Base-by-base conservation (phyloP, 345 rosid genomes). In the Aquilaria sinensis region DNA sequence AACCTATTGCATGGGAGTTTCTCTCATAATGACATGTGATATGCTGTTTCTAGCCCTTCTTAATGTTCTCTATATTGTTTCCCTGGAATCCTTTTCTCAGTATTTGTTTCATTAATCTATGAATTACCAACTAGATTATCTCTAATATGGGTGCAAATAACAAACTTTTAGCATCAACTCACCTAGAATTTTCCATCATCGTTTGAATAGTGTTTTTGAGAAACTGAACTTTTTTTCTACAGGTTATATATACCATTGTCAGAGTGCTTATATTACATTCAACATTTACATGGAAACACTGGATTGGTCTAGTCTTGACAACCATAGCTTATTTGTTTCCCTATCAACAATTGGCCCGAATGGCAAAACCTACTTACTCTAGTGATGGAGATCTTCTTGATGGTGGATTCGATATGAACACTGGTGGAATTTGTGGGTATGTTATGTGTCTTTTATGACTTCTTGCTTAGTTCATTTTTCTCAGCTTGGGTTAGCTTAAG, bases 401-500 rank as follows among this genome's bases (percentile, higher is more conserved):
- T 62, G 98, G 96, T 60, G 96, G 88, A 9, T 87, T 83, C 46
- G 92, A 93, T 70, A 87, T 89, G 97, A 84, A 75, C 58, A 81
- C 97, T 30, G 96, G 87, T 73, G 98, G 98, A 55, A 80, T 89
- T 64, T 92, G 97, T 81, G 91, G 90, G 96, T 89, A 78, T 58
- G 83, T 64, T 47, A 32, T 48, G 51, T 60, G 6, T 16, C 16
- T 52, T 2, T 51, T 4, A 12, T 5, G 10, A 14, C 6, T 50
- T 47, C 51, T 49, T 50, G 15, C 41, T 57, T 12, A 34, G 31
- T 32, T 51, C 8, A 37, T 37, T 37, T 37, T 23, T 37, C 43
- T 9, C 7, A 37, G 43, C 43, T 37, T 37, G 43, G 43, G 5
- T 37, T 37, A 37, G 43, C 5, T 4, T 37, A 5, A 37, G 43